Evolutionary conservation across 805 yeast species (phyloP).

Genomic region (Candida maesae): DNA sequence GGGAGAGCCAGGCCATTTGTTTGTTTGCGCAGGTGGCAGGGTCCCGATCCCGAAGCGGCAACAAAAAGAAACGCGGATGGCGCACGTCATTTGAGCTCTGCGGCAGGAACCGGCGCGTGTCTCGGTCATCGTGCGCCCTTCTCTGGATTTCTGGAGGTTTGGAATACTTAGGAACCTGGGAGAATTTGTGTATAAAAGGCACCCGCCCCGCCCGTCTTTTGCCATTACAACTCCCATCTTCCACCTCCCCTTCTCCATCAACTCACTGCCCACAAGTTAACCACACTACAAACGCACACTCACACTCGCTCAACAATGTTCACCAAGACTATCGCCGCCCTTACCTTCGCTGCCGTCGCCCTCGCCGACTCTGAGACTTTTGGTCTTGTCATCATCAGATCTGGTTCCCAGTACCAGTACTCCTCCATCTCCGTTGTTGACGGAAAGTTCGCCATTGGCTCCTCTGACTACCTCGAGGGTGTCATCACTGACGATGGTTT

Average conservation of each 20-base stretch:
- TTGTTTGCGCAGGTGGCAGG: too few relatives aligned
- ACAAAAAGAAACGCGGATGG: too few relatives aligned
- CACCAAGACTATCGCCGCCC: conserved; percentile 25
- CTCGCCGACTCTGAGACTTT: conserved; percentile 36
- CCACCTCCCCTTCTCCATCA: neutral
- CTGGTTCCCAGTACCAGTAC: conserved; percentile 35
- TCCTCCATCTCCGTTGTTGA: conserved; percentile 21
- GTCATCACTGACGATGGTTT: conserved; percentile 32
- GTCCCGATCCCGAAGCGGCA: too few relatives aligned
- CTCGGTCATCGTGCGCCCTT: too few relatives aligned
- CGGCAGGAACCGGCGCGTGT: too few relatives aligned
- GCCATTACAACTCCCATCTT: neutral
- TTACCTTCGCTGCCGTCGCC: conserved; percentile 28
- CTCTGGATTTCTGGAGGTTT: too few relatives aligned
- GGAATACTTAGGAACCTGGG: too few relatives aligned
- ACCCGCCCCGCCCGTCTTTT: neutral
- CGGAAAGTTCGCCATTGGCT: conserved; percentile 19
- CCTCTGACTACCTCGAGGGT: conserved; percentile 14
- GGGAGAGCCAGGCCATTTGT: too few relatives aligned
- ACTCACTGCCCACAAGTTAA: too few relatives aligned
- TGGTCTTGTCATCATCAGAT: conserved; percentile 33
- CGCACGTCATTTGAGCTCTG: too few relatives aligned
- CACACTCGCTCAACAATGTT: conserved; percentile 25
- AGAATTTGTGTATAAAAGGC: too few relatives aligned
- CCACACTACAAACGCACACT: too few relatives aligned